Conservation (phyloP, 2,329 filamentous ascomycete genomes). For the Domatiomyces catenatus region DNA sequence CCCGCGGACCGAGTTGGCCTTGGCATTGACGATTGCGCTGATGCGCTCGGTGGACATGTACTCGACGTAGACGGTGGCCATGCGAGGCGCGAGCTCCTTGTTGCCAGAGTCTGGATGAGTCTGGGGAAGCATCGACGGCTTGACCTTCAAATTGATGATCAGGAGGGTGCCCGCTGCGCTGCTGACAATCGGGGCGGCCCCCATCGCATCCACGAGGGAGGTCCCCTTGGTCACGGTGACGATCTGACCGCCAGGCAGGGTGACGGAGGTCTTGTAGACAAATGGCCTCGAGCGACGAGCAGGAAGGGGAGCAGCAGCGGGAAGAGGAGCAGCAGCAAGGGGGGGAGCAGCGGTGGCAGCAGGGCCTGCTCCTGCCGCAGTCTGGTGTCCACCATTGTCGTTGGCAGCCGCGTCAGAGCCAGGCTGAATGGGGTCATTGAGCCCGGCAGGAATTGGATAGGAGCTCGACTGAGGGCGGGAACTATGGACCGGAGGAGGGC, state of each 20-base stretch:
- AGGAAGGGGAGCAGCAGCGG: too few species aligned
- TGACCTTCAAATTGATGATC: background rate
- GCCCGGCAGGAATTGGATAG: too few species aligned
- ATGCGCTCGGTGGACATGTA: background rate
- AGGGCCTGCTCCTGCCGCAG: too few species aligned
- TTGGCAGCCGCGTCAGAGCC: too few species aligned
- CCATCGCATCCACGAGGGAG: background rate
- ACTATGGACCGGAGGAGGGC: too few species aligned
- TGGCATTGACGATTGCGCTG: background rate
- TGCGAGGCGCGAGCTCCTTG: background rate
- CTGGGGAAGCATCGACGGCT: background rate
- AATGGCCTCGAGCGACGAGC: background rate
- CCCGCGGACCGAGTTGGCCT: background rate
- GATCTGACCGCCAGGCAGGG: background rate
- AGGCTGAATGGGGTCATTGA: too few species aligned
- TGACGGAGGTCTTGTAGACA: background rate
- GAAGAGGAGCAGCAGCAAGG: too few species aligned
- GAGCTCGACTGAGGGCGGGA: too few species aligned
- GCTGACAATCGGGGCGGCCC: background rate
- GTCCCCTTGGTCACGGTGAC: background rate
- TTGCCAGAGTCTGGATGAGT: background rate
- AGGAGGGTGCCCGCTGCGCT: background rate
- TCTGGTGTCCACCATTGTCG: too few species aligned
- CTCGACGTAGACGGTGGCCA: background rate
- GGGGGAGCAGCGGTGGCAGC: too few species aligned